Conservation (phyloP, 306 rosid species). For the Dryas octopetala region DNA sequence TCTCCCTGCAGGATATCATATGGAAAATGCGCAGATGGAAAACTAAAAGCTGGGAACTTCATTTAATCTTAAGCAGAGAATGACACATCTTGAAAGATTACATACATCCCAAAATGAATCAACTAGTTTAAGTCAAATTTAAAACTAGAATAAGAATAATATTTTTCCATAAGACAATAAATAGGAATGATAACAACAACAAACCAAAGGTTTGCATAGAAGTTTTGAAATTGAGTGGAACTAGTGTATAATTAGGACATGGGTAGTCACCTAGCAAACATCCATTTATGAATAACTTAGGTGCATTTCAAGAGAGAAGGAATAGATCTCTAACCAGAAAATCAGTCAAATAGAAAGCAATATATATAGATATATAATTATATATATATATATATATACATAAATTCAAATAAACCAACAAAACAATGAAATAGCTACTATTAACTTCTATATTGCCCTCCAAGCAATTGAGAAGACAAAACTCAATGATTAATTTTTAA, state of each 20-base stretch:
- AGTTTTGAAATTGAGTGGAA: neutral
- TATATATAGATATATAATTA: too few species aligned
- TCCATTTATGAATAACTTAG: neutral
- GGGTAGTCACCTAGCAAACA: neutral
- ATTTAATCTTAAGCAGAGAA: neutral
- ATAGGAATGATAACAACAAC: neutral
- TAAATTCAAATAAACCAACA: neutral
- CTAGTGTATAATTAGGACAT: neutral
- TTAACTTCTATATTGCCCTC: neutral
- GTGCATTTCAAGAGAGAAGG: neutral
- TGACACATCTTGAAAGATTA: neutral
- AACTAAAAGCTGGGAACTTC: neutral
- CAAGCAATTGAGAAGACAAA: neutral
- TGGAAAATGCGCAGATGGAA: conserved; percentile 15
- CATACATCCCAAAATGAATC: neutral
- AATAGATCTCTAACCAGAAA: neutral
- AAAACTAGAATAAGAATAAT: neutral
- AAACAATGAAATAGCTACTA: neutral
- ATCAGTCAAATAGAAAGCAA: neutral
- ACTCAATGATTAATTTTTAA: too few species aligned
- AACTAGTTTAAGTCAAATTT: neutral
- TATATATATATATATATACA: too few species aligned
- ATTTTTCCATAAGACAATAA: neutral
- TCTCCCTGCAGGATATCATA: conserved; percentile 54
- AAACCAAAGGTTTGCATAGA: neutral